Base-by-base conservation (phyloP, 2,329 filamentous ascomycete species). In the Scytalidium sp. region DNA sequence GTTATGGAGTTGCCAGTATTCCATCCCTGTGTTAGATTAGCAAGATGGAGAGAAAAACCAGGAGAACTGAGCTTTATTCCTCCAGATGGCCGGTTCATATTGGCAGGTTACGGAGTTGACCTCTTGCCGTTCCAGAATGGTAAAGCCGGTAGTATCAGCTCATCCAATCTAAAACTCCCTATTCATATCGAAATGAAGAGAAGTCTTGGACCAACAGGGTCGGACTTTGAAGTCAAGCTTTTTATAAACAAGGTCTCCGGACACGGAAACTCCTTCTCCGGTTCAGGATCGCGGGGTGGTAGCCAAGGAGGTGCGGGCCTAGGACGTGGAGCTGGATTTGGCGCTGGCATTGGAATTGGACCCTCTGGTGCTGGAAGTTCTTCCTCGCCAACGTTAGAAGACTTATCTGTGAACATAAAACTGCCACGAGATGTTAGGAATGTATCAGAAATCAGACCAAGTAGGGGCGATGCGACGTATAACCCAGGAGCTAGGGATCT, bases 51-150 rank as follows among this genome's bases (percentile, higher is more conserved):
- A 60, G 90, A 96, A 60, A 81, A 83, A 49, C 90, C 92, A 0
- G 94, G 94, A 3, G 88, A 96, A 56, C 75, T 99, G n/a, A 96
- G 90, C 64, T 99, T 99, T 63, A 83, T 99, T 11, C 94, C 94
- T 2, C 94, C 94, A 1, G 94, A 99, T 66, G 94, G 94, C 25
- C 83, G 90, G 41, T 99, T 97, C 66, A 88, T 96, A 39, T 77
- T 99, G 17, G 92, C 91, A 25, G 92, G 91, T 19, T 99, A 99
- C 64, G 93, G 97, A 67, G 90, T 96, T 19, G 90, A 99, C 67
- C 72, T 99, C 19, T 75, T 97, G 11, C 91, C 91, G 0, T 81
- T 87, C 45, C 79, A 84, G 15, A 76, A 75, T 56, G 75, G 78
- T 19, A 78, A 80, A 58, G 75, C 75, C 46, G 75, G 79, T 17